Base-by-base conservation (phyloP, 2,329 filamentous ascomycete species). In the Hypoxylon sp. region DNA sequence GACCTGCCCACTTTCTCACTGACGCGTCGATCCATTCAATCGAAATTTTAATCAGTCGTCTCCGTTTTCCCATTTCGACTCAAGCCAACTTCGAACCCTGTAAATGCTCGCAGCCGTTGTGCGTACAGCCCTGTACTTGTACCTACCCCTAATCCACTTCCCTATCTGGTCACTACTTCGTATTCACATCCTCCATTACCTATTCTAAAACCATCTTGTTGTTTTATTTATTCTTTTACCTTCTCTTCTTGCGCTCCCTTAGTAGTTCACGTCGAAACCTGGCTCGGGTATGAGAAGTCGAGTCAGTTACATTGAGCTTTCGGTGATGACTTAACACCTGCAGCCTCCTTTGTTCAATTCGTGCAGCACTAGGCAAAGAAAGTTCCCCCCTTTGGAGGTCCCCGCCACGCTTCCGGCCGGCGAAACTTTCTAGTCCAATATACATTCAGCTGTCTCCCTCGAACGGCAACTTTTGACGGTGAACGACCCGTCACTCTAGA, bases 321-420 rank as follows among this genome's bases (percentile, higher is more conserved):
- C 34, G 55, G 69, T 69, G 67, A 74, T 74, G 71, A 70, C 69
- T 69, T 75, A 61, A 72, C 56, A n/a, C n/a, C n/a, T n/a, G n/a
- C n/a, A 50, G 50, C 14, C 63, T 66, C 59, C 71, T 71, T 74
- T 74, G 71, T 73, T 48, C 53, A 48, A 54, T 68, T 61, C 43
- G 39, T 50, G 41, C 46, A 61, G 62, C 50, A 63, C 60, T 53
- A 39, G 47, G 56, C 61, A 54, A 68, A 60, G 43, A 70, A 54
- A 70, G 50, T 65, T 59, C 53, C 50, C 50, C 58, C 59, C 67
- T 43, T 68, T 63, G 60, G 62, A 63, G 54, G 56, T 63, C 43
- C 54, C 65, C 55, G 68, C 70, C 69, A 23, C 66, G 51, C 55
- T 65, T 53, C 58, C 64, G 34, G 59, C 53, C 41, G 63, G 62